Percentiles rank a stretch among this genome's conserved stretches.
phyloP scores from a whole-genome alignment of 805 yeast species.

The Ogataea paradorogensis region DNA sequence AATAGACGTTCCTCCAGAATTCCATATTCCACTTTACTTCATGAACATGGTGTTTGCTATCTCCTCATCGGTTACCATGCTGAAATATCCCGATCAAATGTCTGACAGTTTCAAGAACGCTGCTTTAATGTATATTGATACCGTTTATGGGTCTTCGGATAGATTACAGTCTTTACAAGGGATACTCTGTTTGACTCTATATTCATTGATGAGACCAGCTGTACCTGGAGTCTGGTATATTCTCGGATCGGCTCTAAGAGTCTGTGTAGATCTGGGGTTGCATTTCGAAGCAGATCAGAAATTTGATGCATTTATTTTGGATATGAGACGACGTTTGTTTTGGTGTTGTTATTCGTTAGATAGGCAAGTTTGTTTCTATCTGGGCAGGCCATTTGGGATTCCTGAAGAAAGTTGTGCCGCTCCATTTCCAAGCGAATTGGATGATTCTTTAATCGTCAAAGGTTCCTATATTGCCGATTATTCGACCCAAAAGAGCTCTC shows the following conservation, averaged over 20 bases:
- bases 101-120: conserved; percentile 70
- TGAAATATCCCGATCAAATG: conserved; percentile 60
- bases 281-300: conserved; percentile 59
- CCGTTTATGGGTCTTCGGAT: conserved; percentile 55
- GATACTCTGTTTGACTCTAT: conserved; percentile 60
- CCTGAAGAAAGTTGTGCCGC: conserved; percentile 78
- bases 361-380: conserved; percentile 78
- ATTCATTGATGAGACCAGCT: conserved; percentile 84
- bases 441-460: conserved; percentile 59
- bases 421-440: conserved; percentile 68
- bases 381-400: conserved; percentile 85
- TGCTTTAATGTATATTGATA: conserved; percentile 57
- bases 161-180: conserved; percentile 74
- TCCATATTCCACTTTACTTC: conserved; percentile 60
- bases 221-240: conserved; percentile 93
- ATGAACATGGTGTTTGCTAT: conserved; percentile 77
- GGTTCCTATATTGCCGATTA: conserved; percentile 35
- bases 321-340: conserved; percentile 70
- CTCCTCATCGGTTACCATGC: conserved; percentile 69
- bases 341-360: conserved; percentile 91
- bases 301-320: conserved; percentile 56
- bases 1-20: conserved; percentile 45
- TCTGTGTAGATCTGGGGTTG: conserved; percentile 80
- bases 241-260: conserved; percentile 72
- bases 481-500: conserved; percentile 34